Evolutionary conservation across 805 yeast species (phyloP).

Genomic region (Starmerella floricola): DNA sequence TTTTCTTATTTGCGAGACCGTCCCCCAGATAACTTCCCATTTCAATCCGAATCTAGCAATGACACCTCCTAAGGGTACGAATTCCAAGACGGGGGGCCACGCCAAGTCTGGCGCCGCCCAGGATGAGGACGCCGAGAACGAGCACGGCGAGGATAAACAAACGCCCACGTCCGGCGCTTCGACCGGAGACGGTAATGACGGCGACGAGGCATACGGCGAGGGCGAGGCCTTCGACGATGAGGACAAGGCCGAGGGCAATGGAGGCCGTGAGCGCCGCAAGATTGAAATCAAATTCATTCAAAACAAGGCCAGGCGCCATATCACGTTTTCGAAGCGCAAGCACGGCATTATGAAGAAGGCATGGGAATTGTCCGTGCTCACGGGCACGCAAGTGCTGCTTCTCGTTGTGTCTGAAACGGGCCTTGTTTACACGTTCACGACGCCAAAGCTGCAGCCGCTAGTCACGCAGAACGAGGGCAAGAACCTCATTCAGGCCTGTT

Average conservation of each 20-base stretch:
- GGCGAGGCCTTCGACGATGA: slow-evolving; percentile 34
- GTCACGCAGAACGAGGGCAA: slow-evolving; percentile 97
- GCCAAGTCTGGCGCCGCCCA: not conserved
- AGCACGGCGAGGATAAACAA: slow-evolving; percentile 2
- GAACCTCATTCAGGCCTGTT: slow-evolving; percentile 89
- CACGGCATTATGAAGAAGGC: slow-evolving; percentile 99
- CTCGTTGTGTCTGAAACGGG: slow-evolving; percentile 98
- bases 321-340: slow-evolving; percentile 93
- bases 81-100: not conserved
- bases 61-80: not conserved
- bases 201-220: slow-evolving; percentile 16
- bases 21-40: not conserved
- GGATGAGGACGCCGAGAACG: slow-evolving; percentile 6
- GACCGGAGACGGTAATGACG: slow-evolving; percentile 5
- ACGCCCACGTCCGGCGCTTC: not conserved
- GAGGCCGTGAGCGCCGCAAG: slow-evolving; percentile 57
- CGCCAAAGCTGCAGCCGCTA: slow-evolving; percentile 96
- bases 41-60: not conserved
- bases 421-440: slow-evolving; percentile 91
- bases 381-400: slow-evolving; percentile 92
- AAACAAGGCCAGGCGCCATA: slow-evolving; percentile 95
- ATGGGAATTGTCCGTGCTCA: slow-evolving; percentile 89
- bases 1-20: no score
- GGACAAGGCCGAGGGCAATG: slow-evolving; percentile 27
- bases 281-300: slow-evolving; percentile 95